phyloP scores from a whole-genome alignment of 805 yeast species.

The Teunomyces funiuensis region DNA sequence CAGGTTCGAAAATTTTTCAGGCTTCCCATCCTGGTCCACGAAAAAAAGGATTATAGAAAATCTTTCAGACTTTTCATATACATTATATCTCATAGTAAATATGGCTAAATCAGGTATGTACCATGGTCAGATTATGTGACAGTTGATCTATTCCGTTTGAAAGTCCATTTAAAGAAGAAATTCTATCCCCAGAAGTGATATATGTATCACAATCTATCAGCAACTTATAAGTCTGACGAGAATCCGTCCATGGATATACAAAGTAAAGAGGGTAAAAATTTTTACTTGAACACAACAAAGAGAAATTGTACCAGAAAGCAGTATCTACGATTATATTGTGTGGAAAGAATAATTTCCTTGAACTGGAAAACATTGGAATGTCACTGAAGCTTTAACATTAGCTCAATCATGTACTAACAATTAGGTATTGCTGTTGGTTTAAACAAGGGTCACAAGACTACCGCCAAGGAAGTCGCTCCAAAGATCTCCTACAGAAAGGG shows the following conservation, averaged over 20 bases:
- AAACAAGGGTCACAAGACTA: slow-evolving; percentile 99
- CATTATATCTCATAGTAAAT: slow-evolving; percentile 18
- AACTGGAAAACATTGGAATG: background rate
- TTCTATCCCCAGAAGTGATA: background rate
- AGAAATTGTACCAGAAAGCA: background rate
- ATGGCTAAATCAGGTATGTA: slow-evolving; percentile 72
- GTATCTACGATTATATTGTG: background rate
- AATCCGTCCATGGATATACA: background rate
- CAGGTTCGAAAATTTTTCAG: slow-evolving; percentile 11
- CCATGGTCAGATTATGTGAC: slow-evolving; percentile 2
- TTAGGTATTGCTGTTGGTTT: slow-evolving; percentile 94
- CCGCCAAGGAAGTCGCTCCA: slow-evolving; percentile 71
- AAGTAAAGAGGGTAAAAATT: background rate
- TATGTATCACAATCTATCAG: background rate
- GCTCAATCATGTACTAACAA: slow-evolving; percentile 8
- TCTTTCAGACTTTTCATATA: slow-evolving; percentile 9
- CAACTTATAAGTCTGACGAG: background rate
- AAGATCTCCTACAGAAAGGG: slow-evolving; percentile 93
- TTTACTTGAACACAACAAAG: background rate
- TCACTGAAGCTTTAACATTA: background rate
- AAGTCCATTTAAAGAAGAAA: background rate
- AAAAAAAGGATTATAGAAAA: slow-evolving; percentile 5
- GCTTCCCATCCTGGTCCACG: slow-evolving; percentile 6
- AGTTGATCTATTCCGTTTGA: slow-evolving; percentile 1
- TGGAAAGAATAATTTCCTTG: background rate